Evolutionary conservation across 306 rosid genomes (phyloP).

Genomic region (Oxytropis ochrocephala): DNA sequence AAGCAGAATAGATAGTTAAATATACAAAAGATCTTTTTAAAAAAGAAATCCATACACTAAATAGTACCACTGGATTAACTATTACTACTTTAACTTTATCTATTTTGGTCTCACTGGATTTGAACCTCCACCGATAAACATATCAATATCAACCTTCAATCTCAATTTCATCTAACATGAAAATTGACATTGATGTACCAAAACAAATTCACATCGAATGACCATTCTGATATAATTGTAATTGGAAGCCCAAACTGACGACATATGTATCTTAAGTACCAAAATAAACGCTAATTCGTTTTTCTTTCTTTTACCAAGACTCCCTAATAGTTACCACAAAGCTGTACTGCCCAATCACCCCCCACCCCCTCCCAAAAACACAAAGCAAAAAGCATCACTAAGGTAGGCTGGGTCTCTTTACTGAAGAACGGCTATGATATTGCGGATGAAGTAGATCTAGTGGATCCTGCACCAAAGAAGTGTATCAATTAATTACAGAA

Average conservation of each 20-base stretch:
- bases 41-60: background rate
- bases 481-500: background rate
- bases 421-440: background rate
- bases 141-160: background rate
- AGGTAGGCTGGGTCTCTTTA: background rate
- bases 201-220: background rate
- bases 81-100: background rate
- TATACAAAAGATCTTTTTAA: background rate
- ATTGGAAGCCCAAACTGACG: background rate
- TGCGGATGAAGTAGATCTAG: conserved; percentile 10
- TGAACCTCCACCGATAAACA: too few relatives aligned
- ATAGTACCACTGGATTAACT: background rate
- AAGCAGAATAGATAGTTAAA: background rate
- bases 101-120: background rate
- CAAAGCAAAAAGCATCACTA: background rate
- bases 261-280: background rate
- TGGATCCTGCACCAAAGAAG: conserved; percentile 29
- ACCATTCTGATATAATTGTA: background rate
- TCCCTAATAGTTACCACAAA: background rate
- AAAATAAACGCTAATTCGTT: background rate
- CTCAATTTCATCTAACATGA: background rate
- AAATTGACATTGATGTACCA: background rate
- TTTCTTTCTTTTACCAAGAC: background rate
- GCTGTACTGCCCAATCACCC: conserved; percentile 12
- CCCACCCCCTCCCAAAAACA: background rate